phyloP scores from a whole-genome alignment of 768 basidiomycete genomes.

The Pulveroboletus sp. region DNA sequence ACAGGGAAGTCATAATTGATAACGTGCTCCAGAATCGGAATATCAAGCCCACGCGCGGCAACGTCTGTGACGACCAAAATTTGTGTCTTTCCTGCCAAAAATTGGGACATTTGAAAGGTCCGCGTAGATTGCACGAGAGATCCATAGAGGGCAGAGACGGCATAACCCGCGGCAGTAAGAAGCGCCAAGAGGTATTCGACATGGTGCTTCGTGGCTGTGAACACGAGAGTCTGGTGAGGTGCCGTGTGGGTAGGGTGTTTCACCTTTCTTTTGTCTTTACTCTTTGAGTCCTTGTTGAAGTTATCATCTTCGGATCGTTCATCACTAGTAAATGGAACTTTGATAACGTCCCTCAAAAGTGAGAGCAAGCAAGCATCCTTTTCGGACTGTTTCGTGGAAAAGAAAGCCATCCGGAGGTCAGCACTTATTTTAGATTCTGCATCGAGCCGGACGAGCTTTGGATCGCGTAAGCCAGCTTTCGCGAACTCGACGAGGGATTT shows the following conservation, averaged over 20 bases:
- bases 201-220: constrained; percentile 96
- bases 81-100: constrained; percentile 72
- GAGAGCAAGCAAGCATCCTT: constrained; percentile 88
- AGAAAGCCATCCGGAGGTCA: constrained; percentile 92
- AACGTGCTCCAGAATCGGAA: constrained; percentile 93
- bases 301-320: constrained; percentile 18
- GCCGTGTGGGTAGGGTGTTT: constrained; percentile 48
- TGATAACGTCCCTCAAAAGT: constrained; percentile 83
- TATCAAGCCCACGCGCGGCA: constrained; percentile 96
- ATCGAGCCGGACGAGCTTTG: constrained; percentile 93
- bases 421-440: constrained; percentile 93
- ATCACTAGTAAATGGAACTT: constrained; percentile 57
- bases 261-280: constrained; percentile 48
- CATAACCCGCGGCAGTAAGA: constrained; percentile 75
- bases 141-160: constrained; percentile 92
- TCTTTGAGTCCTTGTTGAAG: constrained; percentile 36
- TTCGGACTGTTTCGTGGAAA: constrained; percentile 85
- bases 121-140: constrained; percentile 91
- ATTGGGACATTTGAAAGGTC: constrained; percentile 84
- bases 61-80: constrained; percentile 97
- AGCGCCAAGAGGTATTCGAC: constrained; percentile 89
- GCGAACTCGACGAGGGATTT: constrained; percentile 96
- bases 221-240: constrained; percentile 90
- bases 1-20: constrained; percentile 98
- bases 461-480: constrained; percentile 92